phyloP scores from a whole-genome alignment of 2,329 filamentous ascomycete species.

The Aquanectria penicillioides region DNA sequence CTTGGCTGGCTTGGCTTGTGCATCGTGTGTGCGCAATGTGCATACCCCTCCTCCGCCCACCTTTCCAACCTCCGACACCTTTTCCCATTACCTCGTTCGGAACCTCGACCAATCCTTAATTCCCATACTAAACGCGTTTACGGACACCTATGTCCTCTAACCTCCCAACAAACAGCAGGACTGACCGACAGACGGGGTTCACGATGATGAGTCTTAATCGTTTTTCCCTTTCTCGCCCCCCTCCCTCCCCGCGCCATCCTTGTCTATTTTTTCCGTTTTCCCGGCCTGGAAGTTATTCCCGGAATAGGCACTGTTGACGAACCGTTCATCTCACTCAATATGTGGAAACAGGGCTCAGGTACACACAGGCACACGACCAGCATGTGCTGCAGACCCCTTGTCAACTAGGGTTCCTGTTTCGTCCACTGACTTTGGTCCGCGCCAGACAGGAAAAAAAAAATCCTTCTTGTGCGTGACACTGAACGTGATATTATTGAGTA shows the following conservation, averaged over 20 bases:
- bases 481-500: conserved; percentile 1
- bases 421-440: background rate
- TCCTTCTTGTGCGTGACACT: conserved; percentile 12
- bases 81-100: conserved; percentile 2
- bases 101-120: background rate
- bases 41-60: no score
- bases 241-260: conserved; percentile 12
- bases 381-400: conserved; percentile 22
- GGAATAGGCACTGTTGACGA: conserved; percentile 22
- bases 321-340: conserved; percentile 29
- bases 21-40: no score
- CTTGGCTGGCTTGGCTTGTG: no score
- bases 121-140: conserved; percentile 4
- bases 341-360: conserved; percentile 12
- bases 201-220: background rate
- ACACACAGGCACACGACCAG: conserved; percentile 25
- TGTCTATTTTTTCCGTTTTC: conserved; percentile 23
- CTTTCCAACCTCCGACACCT: conserved; percentile 29
- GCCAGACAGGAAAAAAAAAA: background rate
- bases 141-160: no score
- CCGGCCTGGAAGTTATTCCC: conserved; percentile 33
- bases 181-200: background rate
- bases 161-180: background rate
- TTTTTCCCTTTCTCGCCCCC: conserved; percentile 13
- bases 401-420: conserved; percentile 24